Evolutionary conservation across 202 grass and related monocot species (phyloP).

Genomic region (Panicum hallii): DNA sequence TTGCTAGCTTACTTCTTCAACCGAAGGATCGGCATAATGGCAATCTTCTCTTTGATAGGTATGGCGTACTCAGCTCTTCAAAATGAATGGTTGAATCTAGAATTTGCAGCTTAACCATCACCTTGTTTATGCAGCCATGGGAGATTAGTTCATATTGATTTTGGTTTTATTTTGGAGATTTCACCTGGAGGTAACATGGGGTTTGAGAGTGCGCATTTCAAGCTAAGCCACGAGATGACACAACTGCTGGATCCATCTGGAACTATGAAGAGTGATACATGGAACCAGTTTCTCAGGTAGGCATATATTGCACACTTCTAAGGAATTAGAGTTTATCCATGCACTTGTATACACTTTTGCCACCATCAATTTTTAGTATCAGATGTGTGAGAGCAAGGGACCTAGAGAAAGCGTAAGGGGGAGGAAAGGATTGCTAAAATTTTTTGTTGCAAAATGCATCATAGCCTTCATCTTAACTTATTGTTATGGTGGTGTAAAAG

Average conservation of each 20-base stretch:
- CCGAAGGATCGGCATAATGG: conserved; percentile 99
- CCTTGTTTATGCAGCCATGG: conserved; percentile 74
- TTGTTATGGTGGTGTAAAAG: conserved; percentile 23
- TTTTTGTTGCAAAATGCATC: conserved; percentile 23
- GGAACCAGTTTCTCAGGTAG: conserved; percentile 98
- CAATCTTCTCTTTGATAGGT: conserved; percentile 99
- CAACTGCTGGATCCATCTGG: conserved; percentile 99
- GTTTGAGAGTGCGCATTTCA: conserved; percentile 99
- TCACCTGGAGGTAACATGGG: conserved; percentile 97
- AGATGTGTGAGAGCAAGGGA: background rate
- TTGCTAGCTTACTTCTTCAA: conserved; percentile 97
- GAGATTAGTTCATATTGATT: conserved; percentile 99
- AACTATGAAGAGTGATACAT: conserved; percentile 98
- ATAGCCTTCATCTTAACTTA: conserved; percentile 19
- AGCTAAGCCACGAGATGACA: conserved; percentile 99
- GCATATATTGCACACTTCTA: conserved; percentile 16
- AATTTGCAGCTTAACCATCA: conserved; percentile 35
- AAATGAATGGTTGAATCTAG: conserved; percentile 36
- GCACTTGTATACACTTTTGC: conserved; percentile 11
- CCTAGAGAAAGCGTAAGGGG: conserved; percentile 12
- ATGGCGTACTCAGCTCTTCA: conserved; percentile 38
- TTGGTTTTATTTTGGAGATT: conserved; percentile 99
- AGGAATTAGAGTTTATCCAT: background rate
- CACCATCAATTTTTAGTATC: conserved; percentile 18
- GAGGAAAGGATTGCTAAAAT: background rate